Base-by-base conservation (phyloP, 805 yeast species). In the Wickerhamomyces strasburgensis region DNA sequence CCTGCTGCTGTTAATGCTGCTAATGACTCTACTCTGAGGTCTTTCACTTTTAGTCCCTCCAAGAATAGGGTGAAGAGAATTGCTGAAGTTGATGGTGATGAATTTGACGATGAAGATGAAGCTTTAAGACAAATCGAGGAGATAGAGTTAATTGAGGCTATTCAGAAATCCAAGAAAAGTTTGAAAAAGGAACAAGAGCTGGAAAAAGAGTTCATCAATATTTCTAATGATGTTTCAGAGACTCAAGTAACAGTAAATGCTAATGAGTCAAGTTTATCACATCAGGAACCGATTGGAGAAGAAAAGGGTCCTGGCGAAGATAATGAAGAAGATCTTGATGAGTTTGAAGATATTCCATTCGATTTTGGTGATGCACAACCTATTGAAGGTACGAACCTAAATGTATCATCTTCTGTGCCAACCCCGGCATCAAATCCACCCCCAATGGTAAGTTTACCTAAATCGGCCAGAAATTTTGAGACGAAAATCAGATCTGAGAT, bases 151-250 rank as follows among this genome's bases (percentile, higher is more conserved):
- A 52, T 51, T 29, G 72, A 72, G 33, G 61, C 61, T 5, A 51
- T 78, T 21, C 57, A 59, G 40, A 49, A 50, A 27, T 81, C 84
- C 0, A 67, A 76, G 28, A 71, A 66, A 33, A 61, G 58, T 26
- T 71, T 76, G 2, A 68, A 70, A 39, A 47, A 54, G 36, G 79
- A 75, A 26, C 49, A 57, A 18, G 52, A 57, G 19, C 44, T 61
- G 32, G 64, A 60, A 33, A 49, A 50, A 28, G 41, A 52, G 23
- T 18, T 45, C 6, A 21, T 29, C 7, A 35, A 37, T 18, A 19
- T 11, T 21, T 21, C 25, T 7, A 21, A 21, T n/a, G n/a, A n/a
- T n/a, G n/a, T n/a, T n/a, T n/a, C n/a, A n/a, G n/a, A 14, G 29
- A 26, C 15, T 26, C 29, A 26, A 26, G 25, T 11, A 23, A 23